Conservation (phyloP, 2,329 filamentous ascomycete genomes). For the Exophiala bonariae region DNA sequence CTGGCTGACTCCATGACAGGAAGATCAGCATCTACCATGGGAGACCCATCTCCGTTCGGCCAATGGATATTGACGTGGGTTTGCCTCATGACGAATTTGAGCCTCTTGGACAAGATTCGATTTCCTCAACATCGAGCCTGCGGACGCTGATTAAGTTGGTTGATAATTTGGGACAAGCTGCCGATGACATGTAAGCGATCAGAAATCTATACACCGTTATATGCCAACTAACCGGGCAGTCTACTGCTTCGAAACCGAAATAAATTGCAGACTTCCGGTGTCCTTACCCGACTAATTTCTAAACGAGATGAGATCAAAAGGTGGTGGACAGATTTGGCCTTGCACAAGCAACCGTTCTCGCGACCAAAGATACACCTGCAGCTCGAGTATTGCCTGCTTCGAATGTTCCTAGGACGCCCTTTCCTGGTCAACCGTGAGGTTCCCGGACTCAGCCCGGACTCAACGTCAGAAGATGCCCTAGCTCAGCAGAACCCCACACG, state of each 20-base stretch:
- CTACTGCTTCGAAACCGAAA: slow-evolving; percentile 40
- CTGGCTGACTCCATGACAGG: slow-evolving; percentile 32
- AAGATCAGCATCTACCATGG: slow-evolving; percentile 59
- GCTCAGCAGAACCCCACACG: no score
- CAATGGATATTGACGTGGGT: slow-evolving; percentile 55
- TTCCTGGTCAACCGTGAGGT: slow-evolving; percentile 41
- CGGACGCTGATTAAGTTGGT: slow-evolving; percentile 48
- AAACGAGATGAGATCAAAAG: slow-evolving; percentile 41
- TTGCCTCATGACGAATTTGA: slow-evolving; percentile 46
- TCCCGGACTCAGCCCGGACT: background rate
- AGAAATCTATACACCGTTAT: no score
- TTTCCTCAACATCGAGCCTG: slow-evolving; percentile 36
- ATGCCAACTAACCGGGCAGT: no score
- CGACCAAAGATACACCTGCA: slow-evolving; percentile 30
- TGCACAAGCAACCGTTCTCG: slow-evolving; percentile 30
- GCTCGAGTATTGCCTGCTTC: slow-evolving; percentile 49
- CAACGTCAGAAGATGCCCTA: no score
- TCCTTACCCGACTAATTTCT: slow-evolving; percentile 39
- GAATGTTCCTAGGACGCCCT: slow-evolving; percentile 51
- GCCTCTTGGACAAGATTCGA: slow-evolving; percentile 41
- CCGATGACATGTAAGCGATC: slow-evolving; percentile 31
- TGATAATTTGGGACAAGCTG: slow-evolving; percentile 40
- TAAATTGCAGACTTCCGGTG: slow-evolving; percentile 41
- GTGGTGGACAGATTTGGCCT: slow-evolving; percentile 45
- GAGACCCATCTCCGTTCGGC: slow-evolving; percentile 53